phyloP scores from a whole-genome alignment of 805 yeast species.

The Saccharomycopsis amapae region DNA sequence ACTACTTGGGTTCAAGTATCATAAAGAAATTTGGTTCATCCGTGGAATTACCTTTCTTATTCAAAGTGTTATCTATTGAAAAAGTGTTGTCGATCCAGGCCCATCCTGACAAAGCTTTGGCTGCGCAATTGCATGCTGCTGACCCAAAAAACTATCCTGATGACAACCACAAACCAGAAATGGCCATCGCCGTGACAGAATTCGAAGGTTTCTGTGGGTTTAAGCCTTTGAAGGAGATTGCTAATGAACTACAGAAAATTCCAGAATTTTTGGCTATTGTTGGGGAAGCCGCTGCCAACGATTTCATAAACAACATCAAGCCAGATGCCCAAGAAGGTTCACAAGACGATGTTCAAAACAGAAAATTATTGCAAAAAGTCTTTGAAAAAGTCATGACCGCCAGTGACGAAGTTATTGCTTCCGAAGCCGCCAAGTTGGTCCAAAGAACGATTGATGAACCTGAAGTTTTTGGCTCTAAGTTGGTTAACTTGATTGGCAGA shows the following conservation, averaged over 20 bases:
- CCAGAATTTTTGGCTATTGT: constrained; percentile 73
- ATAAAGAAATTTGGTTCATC: constrained; percentile 57
- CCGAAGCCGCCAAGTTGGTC: constrained; percentile 59
- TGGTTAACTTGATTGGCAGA: constrained; percentile 69
- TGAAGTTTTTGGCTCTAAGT: constrained; percentile 40
- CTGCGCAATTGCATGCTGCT: constrained; percentile 59
- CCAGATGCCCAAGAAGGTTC: constrained; percentile 39
- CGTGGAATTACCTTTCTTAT: constrained; percentile 80
- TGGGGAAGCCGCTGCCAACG: constrained; percentile 39
- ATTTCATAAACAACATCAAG: constrained; percentile 45
- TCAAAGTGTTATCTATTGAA: constrained; percentile 87
- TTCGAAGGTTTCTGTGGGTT: constrained; percentile 99
- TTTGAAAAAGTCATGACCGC: constrained; percentile 84
- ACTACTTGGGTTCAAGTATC: constrained; percentile 51
- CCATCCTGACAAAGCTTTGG: constrained; percentile 90
- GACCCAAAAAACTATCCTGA: constrained; percentile 97
- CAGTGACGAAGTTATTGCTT: constrained; percentile 47
- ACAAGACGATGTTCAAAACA: constrained; percentile 47
- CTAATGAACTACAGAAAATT: constrained; percentile 55
- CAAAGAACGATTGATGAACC: constrained; percentile 55
- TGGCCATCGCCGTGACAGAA: constrained; percentile 95
- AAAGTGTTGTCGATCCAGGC: constrained; percentile 96
- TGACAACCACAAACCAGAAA: constrained; percentile 98
- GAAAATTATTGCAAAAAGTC: constrained; percentile 60
- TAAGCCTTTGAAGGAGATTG: constrained; percentile 78